These are phyloP conservation scores for Xerocomus cyaneibrunnescens DNA, from an alignment of 1,284 basidiomycete genomes.

Conservation along the genomic window DNA sequence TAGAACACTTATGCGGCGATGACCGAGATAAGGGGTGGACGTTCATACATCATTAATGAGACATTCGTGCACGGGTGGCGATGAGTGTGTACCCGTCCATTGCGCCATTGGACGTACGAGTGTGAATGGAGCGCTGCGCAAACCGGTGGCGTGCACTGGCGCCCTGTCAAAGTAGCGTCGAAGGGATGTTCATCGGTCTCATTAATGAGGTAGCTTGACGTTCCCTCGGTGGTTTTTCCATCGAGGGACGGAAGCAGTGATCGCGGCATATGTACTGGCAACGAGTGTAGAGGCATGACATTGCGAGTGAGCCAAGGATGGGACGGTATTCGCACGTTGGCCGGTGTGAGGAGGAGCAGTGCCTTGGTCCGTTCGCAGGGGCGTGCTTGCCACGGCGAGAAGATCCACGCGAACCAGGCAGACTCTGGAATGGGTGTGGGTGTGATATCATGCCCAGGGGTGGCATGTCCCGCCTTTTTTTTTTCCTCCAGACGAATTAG, in stretches of 20 bases:
- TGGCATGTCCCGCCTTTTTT: neutral
- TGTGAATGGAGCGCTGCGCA: slow-evolving; percentile 7
- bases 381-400: slow-evolving; percentile 13
- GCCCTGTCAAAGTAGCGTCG: neutral
- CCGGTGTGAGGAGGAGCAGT: slow-evolving; percentile 9
- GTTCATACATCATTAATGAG: slow-evolving; percentile 10
- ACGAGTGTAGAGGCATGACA: too few relatives aligned
- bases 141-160: neutral
- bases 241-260: slow-evolving; percentile 6
- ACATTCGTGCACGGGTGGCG: slow-evolving; percentile 15
- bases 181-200: neutral
- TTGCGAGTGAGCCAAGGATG: too few relatives aligned
- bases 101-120: slow-evolving; percentile 13
- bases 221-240: slow-evolving; percentile 20
- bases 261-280: slow-evolving; percentile 22
- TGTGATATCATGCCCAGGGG: too few relatives aligned
- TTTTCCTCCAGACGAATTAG: slow-evolving; percentile 13
- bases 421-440: too few relatives aligned
- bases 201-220: slow-evolving; percentile 7
- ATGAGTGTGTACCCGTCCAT: slow-evolving; percentile 7
- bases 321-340: neutral
- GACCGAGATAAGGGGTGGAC: slow-evolving; percentile 26
- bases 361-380: neutral
- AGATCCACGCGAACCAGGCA: too few relatives aligned
- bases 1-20: slow-evolving; percentile 14